These are phyloP conservation scores for Lizanozyma gosingica DNA, from an alignment of 1,139 yeast genomes.

Conservation along the genomic window DNA sequence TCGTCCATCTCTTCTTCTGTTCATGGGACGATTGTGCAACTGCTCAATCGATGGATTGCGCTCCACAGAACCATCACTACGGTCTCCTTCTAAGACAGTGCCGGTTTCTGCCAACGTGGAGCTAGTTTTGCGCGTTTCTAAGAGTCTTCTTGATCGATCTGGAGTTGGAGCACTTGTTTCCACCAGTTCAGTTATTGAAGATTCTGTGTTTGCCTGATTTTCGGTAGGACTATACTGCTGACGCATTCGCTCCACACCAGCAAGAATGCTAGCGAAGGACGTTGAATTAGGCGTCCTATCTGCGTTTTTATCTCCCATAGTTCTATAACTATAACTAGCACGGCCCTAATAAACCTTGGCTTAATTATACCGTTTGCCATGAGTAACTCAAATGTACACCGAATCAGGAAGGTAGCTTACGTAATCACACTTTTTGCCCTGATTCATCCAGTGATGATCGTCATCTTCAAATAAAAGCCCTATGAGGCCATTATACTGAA, in stretches of 20 bases:
- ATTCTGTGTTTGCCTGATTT: not conserved
- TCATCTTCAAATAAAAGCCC: too few relatives aligned
- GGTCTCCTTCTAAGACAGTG: not conserved
- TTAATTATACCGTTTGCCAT: too few relatives aligned
- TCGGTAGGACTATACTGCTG: conserved; percentile 11
- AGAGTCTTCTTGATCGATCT: not conserved
- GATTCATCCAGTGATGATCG: too few relatives aligned
- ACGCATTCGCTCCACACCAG: conserved; percentile 48
- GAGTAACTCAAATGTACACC: too few relatives aligned
- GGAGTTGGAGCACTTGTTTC: not conserved
- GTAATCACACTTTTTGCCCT: too few relatives aligned
- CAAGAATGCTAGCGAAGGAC: conserved; percentile 56
- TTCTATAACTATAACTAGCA: too few relatives aligned
- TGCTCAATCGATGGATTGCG: not conserved
- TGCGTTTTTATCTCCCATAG: too few relatives aligned
- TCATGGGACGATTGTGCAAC: not conserved
- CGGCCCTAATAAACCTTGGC: too few relatives aligned
- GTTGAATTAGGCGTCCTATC: conserved; percentile 23
- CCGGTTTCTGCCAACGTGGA: not conserved
- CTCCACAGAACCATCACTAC: too few relatives aligned
- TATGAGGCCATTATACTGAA: too few relatives aligned
- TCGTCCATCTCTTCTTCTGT: not conserved
- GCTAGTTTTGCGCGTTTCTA: not conserved
- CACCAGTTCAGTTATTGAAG: too few relatives aligned
- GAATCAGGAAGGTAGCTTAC: too few relatives aligned